A percentile compares a stretch with the other conserved stretches of the same genome.
These are phyloP conservation scores for Talaromyces sp. DNA, from an alignment of 2,329 filamentous ascomycete species.

Conservation along the genomic window DNA sequence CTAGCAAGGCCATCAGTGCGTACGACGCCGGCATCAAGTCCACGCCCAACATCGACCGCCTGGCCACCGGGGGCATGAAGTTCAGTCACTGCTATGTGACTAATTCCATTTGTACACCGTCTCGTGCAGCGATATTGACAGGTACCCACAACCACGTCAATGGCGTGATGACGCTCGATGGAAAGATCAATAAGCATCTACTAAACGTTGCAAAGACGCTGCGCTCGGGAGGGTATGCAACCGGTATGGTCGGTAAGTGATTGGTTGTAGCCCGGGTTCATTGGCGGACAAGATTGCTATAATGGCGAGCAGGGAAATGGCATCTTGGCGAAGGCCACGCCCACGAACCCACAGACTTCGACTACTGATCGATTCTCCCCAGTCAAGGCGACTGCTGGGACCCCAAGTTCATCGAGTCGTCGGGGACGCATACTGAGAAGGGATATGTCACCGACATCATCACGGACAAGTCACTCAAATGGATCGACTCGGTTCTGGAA, in stretches of 20 bases:
- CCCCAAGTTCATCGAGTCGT: slow-evolving; percentile 45
- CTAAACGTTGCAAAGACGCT: slow-evolving; percentile 52
- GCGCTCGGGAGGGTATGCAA: slow-evolving; percentile 42
- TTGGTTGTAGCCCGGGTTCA: no score
- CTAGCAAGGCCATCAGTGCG: slow-evolving; percentile 45
- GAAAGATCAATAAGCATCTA: slow-evolving; percentile 46
- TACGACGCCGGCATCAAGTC: slow-evolving; percentile 51
- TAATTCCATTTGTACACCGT: slow-evolving; percentile 52
- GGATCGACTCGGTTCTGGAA: slow-evolving; percentile 24
- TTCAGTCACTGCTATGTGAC: slow-evolving; percentile 55
- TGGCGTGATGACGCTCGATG: slow-evolving; percentile 47
- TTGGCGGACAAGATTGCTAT: no score
- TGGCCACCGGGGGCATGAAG: slow-evolving; percentile 47
- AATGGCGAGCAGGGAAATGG: slow-evolving; percentile 37
- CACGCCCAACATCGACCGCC: slow-evolving; percentile 49
- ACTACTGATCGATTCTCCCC: slow-evolving; percentile 50
- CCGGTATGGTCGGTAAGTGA: slow-evolving; percentile 44
- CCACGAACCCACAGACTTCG: slow-evolving; percentile 49
- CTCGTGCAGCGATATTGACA: slow-evolving; percentile 46
- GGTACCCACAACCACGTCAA: slow-evolving; percentile 54
- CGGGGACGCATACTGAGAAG: slow-evolving; percentile 24
- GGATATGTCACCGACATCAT: slow-evolving; percentile 53
- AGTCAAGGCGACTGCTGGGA: slow-evolving; percentile 53
- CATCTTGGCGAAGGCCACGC: slow-evolving; percentile 47
- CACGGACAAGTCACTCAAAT: slow-evolving; percentile 47